Conservation (phyloP, 495 filamentous ascomycete species). For the Penicillium paxilli region DNA sequence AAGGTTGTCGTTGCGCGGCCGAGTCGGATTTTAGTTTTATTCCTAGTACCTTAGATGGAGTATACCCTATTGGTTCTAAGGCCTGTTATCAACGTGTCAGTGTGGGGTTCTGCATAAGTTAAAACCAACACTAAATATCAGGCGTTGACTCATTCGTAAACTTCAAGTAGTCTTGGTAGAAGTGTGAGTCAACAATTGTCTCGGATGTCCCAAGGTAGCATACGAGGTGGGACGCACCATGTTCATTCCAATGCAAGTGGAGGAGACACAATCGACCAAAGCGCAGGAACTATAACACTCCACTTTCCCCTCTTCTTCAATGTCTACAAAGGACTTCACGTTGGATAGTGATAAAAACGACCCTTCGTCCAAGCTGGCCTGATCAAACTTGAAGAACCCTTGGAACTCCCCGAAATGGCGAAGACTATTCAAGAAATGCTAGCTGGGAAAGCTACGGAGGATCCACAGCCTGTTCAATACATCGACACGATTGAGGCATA, state of each 20-base stretch:
- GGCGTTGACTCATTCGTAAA: background rate
- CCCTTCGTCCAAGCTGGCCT: too few relatives aligned
- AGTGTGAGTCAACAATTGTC: background rate
- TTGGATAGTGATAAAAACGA: background rate
- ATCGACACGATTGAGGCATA: slow-evolving; percentile 43
- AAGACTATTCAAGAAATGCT: slow-evolving; percentile 31
- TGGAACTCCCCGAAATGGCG: too few relatives aligned
- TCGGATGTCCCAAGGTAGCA: background rate
- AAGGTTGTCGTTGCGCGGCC: too few relatives aligned
- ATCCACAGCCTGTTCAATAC: slow-evolving; percentile 24
- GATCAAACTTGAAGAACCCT: too few relatives aligned
- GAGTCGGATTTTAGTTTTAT: too few relatives aligned
- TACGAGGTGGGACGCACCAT: too few relatives aligned
- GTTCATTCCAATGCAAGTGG: background rate
- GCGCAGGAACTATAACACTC: background rate
- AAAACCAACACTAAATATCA: background rate
- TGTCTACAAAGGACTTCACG: background rate
- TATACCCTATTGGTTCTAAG: too few relatives aligned
- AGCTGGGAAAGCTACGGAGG: background rate
- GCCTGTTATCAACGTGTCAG: too few relatives aligned
- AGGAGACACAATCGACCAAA: background rate
- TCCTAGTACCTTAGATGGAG: too few relatives aligned
- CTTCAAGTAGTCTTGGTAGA: too few relatives aligned
- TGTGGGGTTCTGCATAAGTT: background rate
- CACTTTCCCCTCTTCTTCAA: background rate